A percentile compares a stretch with the other conserved stretches of the same genome.
phyloP scores from a whole-genome alignment of 805 yeast species.

The Starmerella geochares region DNA sequence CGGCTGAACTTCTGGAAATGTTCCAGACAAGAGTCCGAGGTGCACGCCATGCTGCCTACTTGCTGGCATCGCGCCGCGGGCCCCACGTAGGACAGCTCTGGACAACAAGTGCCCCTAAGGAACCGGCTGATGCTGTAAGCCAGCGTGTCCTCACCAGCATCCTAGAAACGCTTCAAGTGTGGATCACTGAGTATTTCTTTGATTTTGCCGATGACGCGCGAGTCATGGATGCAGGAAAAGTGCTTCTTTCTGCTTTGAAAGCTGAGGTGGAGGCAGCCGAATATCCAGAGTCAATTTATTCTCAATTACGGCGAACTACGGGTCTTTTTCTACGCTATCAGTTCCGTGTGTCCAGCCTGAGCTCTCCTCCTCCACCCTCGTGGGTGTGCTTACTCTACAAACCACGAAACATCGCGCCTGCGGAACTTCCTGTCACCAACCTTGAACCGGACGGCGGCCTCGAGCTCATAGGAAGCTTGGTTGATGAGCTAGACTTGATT shows the following conservation, averaged over 20 bases:
- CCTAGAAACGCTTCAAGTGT: constrained; percentile 59
- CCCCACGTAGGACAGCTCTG: constrained; percentile 4
- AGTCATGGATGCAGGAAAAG: constrained; percentile 37
- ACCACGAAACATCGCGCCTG: background rate
- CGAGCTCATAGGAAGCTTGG: constrained; percentile 44
- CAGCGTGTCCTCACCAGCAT: constrained; percentile 75
- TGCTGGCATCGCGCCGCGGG: background rate
- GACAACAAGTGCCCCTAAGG: constrained; percentile 8
- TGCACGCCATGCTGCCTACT: constrained; percentile 47
- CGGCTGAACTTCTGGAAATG: constrained; percentile 43
- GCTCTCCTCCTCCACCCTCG: constrained; percentile 5
- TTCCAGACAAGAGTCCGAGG: constrained; percentile 49
- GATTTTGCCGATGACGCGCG: constrained; percentile 63
- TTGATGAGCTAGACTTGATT: constrained; percentile 53
- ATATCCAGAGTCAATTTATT: constrained; percentile 10
- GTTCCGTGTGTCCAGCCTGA: constrained; percentile 3
- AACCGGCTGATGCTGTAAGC: constrained; percentile 34
- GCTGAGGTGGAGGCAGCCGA: constrained; percentile 5
- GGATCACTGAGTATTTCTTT: constrained; percentile 61
- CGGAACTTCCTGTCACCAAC: constrained; percentile 15
- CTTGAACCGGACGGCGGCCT: constrained; percentile 18
- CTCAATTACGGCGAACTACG: background rate
- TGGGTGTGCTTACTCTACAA: background rate
- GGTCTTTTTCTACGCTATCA: constrained; percentile 11
- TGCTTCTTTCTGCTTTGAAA: constrained; percentile 6